Evolutionary conservation across 306 rosid species (phyloP), one percentile per base, ranked within the genome.

Genomic region (Spatholobus suberectus): DNA sequence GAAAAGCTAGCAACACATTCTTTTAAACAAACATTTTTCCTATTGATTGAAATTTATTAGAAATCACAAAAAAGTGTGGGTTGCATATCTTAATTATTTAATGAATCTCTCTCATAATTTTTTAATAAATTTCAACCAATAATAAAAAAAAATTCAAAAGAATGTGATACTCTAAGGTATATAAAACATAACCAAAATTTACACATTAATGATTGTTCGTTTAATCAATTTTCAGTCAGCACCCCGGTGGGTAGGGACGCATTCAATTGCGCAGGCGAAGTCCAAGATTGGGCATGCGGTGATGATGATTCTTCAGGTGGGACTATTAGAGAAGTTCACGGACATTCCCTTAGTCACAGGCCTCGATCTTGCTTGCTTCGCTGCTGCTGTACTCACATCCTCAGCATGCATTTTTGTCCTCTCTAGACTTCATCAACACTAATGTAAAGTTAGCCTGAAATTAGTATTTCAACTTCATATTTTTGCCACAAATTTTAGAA

Each of bases 311-410:
- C 85, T 87, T 68, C 90, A 84, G 17, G 90, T 70, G 47, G 90
- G 88, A 82, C 17, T 87, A 9, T 5, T 87, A 29, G 90, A 87
- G 5, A 87, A 87, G 84, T 87, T 87, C 38, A 87, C 74, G 27
- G 80, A 84, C 47, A 46, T 87, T 78, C 83, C 88, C 9, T 20
- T 84, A 8, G 74, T 84, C 47, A 87, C 90, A 11, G 80, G 88
- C n/a, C 26, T 78, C 49, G 90, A 87, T 78, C 90, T 87, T 70
- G 90, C 90, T 52, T 87, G 86, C 81, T 87, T 87, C 1, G 88
- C 85, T n/a, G 86, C 85, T 13, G 82, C 85, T 61, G 59, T 84
- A 20, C 29, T 87, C 52, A 82, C 88, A 2, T 87, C 90, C 52
- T 87, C 90, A 51, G 85, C 90, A 59, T 73, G 63, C 73, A 49